phyloP scores from a whole-genome alignment of 2,329 filamentous ascomycete species.

The Fusarium brevicatenulatum region DNA sequence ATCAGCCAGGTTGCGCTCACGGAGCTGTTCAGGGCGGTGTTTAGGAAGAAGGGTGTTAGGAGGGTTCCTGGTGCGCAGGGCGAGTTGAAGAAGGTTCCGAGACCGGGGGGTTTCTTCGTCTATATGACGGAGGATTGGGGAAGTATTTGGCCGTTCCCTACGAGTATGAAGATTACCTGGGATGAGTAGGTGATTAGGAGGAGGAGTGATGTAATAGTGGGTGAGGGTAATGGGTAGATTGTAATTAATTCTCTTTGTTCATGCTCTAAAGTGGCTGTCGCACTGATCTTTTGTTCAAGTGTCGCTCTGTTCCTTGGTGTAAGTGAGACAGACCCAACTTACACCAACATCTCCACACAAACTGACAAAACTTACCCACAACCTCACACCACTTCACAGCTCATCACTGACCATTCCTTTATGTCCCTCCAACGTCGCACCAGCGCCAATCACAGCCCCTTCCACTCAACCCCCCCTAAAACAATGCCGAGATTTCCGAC shows the following conservation, averaged over 20 bases:
- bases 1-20: conserved; percentile 70
- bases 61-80: conserved; percentile 72
- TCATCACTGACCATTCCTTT: fast-evolving
- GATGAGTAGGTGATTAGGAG: conserved; percentile 44
- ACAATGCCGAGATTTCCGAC: conserved; percentile 10
- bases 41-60: conserved; percentile 68
- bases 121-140: conserved; percentile 76
- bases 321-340: background rate
- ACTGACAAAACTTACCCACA: background rate
- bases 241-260: background rate
- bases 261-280: background rate
- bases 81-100: conserved; percentile 71
- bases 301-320: background rate
- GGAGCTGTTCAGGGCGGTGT: conserved; percentile 74
- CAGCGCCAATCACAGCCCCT: background rate
- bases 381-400: fast-evolving
- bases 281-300: background rate
- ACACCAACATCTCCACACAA: background rate
- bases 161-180: conserved; percentile 65
- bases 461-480: background rate
- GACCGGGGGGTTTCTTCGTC: conserved; percentile 63
- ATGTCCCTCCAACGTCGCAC: background rate
- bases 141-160: conserved; percentile 57
- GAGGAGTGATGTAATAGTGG: conserved; percentile 7
- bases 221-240: background rate